phyloP scores from a whole-genome alignment of 352 stramenopile genomes.

The Pythium aquatile region DNA sequence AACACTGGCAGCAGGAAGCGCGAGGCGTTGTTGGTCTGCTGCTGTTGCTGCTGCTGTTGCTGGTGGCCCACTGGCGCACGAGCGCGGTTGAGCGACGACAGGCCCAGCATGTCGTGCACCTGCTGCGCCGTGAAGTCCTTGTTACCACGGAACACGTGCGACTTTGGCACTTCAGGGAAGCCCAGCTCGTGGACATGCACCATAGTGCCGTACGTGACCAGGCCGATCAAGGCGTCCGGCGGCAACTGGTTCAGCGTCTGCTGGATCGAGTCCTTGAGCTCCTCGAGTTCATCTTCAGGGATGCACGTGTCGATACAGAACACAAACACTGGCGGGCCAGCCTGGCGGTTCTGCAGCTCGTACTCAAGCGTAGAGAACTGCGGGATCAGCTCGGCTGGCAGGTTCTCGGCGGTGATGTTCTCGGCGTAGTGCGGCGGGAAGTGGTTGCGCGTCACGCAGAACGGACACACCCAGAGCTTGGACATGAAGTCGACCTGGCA shows the following conservation, averaged over 20 bases:
- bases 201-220: slow-evolving; percentile 99
- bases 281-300: slow-evolving; percentile 95
- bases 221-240: slow-evolving; percentile 95
- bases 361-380: slow-evolving; percentile 99
- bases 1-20: slow-evolving; percentile 97
- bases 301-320: slow-evolving; percentile 98
- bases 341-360: slow-evolving; percentile 92
- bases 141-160: slow-evolving; percentile 98
- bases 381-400: slow-evolving; percentile 98
- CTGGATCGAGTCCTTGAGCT: slow-evolving; percentile 98
- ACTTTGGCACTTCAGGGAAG: slow-evolving; percentile 95
- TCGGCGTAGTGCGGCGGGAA: slow-evolving; percentile 95
- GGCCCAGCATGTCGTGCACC: slow-evolving; percentile 96
- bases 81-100: slow-evolving; percentile 64
- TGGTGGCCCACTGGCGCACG: slow-evolving; percentile 38
- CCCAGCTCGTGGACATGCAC: slow-evolving; percentile 99
- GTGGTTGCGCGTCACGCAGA: slow-evolving; percentile 98
- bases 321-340: slow-evolving; percentile 97
- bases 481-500: slow-evolving; percentile 98
- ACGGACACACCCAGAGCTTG: slow-evolving; percentile 99
- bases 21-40: slow-evolving; percentile 80
- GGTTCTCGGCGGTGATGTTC: slow-evolving; percentile 98
- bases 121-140: slow-evolving; percentile 96
- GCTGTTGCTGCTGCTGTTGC: slow-evolving; percentile 71
- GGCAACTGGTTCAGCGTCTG: slow-evolving; percentile 98